Conservation (phyloP, 2,329 filamentous ascomycete species). For the Chaetomium sp. region DNA sequence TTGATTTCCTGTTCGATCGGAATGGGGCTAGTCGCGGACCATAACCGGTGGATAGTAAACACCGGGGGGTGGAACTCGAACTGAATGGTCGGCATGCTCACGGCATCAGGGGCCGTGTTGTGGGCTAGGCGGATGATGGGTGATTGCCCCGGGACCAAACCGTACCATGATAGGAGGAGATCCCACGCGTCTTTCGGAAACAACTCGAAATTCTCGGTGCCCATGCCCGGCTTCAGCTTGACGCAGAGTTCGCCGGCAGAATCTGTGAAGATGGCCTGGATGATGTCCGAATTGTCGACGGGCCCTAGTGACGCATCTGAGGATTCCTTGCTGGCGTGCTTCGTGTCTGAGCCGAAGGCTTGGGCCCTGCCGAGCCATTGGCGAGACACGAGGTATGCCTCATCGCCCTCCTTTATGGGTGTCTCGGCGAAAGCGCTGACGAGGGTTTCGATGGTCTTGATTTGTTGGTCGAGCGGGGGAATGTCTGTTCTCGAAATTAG, state of each 20-base stretch:
- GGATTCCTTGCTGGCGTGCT: slow-evolving; percentile 60
- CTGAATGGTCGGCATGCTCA: slow-evolving; percentile 64
- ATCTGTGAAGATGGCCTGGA: slow-evolving; percentile 61
- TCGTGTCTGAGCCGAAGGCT: slow-evolving; percentile 62
- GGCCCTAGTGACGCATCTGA: slow-evolving; percentile 68
- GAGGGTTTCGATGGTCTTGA: slow-evolving; percentile 69
- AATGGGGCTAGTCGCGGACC: slow-evolving; percentile 60
- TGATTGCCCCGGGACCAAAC: slow-evolving; percentile 67
- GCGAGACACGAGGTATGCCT: slow-evolving; percentile 76
- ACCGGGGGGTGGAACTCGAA: slow-evolving; percentile 85
- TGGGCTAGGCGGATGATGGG: slow-evolving; percentile 76
- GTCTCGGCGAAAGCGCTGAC: slow-evolving; percentile 54
- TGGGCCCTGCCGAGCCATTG: slow-evolving; percentile 77
- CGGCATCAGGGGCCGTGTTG: slow-evolving; percentile 66
- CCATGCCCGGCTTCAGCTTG: slow-evolving; percentile 69
- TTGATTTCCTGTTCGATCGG: slow-evolving; percentile 61
- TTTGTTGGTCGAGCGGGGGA: slow-evolving; percentile 59
- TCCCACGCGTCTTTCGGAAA: slow-evolving; percentile 82
- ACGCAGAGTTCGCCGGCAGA: slow-evolving; percentile 62
- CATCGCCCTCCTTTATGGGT: slow-evolving; percentile 68
- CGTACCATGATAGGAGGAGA: slow-evolving; percentile 79
- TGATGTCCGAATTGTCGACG: slow-evolving; percentile 84
- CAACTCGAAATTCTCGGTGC: slow-evolving; percentile 72
- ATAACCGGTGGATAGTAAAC: slow-evolving; percentile 81
- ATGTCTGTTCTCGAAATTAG: slow-evolving; percentile 32